Evolutionary conservation across 306 rosid genomes (phyloP).

Genomic region (Quercus mongolica): DNA sequence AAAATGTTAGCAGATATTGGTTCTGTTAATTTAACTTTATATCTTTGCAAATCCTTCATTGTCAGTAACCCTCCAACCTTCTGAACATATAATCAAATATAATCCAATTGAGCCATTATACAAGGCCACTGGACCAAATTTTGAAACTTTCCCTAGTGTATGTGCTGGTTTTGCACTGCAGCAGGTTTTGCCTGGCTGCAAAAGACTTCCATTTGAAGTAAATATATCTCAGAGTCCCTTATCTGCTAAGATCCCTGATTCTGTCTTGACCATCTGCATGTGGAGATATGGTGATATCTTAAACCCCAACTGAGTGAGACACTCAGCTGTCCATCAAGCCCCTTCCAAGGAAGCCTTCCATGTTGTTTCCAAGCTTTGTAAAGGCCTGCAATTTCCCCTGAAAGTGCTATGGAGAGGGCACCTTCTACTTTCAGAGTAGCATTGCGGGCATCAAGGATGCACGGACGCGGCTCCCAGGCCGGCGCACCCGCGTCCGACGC

Average conservation of each 20-base stretch:
- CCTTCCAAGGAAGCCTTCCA: constrained; percentile 77
- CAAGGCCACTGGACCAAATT: constrained; percentile 47
- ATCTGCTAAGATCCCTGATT: constrained; percentile 48
- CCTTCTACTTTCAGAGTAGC: constrained; percentile 53
- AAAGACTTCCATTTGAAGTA: constrained; percentile 62
- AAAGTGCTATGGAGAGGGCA: constrained; percentile 63
- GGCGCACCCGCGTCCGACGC: too few species aligned
- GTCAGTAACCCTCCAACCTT: constrained; percentile 67
- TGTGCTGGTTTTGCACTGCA: constrained; percentile 53
- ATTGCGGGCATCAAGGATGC: constrained; percentile 50
- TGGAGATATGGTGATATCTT: constrained; percentile 63
- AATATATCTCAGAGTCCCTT: constrained; percentile 58
- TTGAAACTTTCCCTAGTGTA: constrained; percentile 44
- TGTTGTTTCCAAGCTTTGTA: constrained; percentile 57
- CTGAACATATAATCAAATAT: constrained; percentile 53
- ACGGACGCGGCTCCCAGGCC: too few species aligned
- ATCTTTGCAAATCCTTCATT: constrained; percentile 53
- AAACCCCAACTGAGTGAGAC: constrained; percentile 60
- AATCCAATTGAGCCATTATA: constrained; percentile 59
- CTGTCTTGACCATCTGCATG: constrained; percentile 48
- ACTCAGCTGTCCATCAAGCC: constrained; percentile 63
- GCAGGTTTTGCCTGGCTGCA: constrained; percentile 48
- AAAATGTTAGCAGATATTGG: constrained; percentile 40
- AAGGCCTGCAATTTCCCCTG: constrained; percentile 84
- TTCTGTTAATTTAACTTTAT: constrained; percentile 38